These are phyloP conservation scores for Jackrogersella minutella DNA, from an alignment of 495 filamentous ascomycete genomes.

Conservation along the genomic window DNA sequence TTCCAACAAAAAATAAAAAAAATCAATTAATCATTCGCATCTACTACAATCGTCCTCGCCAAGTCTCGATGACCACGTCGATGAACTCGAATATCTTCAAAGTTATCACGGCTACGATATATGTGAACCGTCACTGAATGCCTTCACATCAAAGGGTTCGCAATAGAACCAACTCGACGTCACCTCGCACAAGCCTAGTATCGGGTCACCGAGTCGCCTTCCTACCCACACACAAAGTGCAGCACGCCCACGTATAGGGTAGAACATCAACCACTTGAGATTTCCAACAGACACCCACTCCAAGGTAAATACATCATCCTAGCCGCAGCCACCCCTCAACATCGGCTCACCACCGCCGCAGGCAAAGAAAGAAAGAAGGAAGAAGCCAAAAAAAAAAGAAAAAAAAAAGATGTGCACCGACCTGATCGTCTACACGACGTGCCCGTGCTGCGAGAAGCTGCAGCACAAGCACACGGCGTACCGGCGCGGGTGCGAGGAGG, in stretches of 20 bases:
- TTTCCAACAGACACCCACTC: too few relatives aligned
- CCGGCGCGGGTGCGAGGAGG: constrained; percentile 17
- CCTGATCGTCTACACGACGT: not conserved
- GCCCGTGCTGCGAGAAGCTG: constrained; percentile 3
- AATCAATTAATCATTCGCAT: not conserved
- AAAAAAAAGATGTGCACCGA: constrained; percentile 19
- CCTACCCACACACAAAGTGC: not conserved
- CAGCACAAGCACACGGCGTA: constrained; percentile 1
- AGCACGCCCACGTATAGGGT: not conserved
- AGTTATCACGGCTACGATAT: too few relatives aligned
- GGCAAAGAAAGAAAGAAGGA: too few relatives aligned
- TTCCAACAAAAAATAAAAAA: not conserved
- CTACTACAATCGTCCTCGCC: not conserved
- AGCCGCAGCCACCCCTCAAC: too few relatives aligned
- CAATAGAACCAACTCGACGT: not conserved
- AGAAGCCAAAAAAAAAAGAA: too few relatives aligned
- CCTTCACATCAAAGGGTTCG: not conserved
- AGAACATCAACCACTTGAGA: too few relatives aligned
- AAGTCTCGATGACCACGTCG: not conserved
- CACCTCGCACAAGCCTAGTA: not conserved
- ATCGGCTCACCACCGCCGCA: not conserved
- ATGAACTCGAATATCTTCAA: not conserved
- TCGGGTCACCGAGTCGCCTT: too few relatives aligned
- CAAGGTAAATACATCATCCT: too few relatives aligned
- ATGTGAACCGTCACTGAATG: not conserved